A percentile compares a stretch with the other conserved stretches of the same genome.
These are phyloP conservation scores for Neopestalotiopsis clavispora DNA, from an alignment of 2,329 filamentous ascomycete genomes.

Conservation along the genomic window DNA sequence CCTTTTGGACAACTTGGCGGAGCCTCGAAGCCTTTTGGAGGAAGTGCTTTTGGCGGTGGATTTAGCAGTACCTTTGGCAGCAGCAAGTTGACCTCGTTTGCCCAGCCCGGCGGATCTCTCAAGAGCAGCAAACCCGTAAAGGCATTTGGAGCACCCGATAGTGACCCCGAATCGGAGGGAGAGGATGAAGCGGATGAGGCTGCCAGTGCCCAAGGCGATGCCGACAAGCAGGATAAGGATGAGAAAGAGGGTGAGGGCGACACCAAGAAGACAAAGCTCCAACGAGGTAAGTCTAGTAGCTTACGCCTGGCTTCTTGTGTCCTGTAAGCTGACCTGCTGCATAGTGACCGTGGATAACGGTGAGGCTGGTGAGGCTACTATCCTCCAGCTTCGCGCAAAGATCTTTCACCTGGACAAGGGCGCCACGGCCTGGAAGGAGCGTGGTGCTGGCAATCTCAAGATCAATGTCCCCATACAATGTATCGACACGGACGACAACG, in stretches of 20 bases:
- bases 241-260: slow-evolving; percentile 43
- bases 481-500: slow-evolving; percentile 55
- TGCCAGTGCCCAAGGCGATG: slow-evolving; percentile 48
- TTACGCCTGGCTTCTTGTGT: neutral
- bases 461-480: slow-evolving; percentile 73
- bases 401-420: slow-evolving; percentile 79
- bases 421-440: slow-evolving; percentile 80
- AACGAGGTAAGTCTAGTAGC: slow-evolving; percentile 64
- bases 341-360: slow-evolving; percentile 79
- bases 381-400: slow-evolving; percentile 79
- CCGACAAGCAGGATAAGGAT: slow-evolving; percentile 55
- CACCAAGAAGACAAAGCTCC: slow-evolving; percentile 68
- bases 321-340: neutral
- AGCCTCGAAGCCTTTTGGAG: slow-evolving; percentile 36
- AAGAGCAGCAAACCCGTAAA: slow-evolving; percentile 67
- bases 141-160: slow-evolving; percentile 79
- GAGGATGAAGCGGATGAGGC: slow-evolving; percentile 43
- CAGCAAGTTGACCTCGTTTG: slow-evolving; percentile 70
- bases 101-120: slow-evolving; percentile 60
- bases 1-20: slow-evolving; percentile 35
- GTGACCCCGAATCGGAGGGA: slow-evolving; percentile 61
- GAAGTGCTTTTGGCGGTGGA: slow-evolving; percentile 54
- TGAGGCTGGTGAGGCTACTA: slow-evolving; percentile 79
- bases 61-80: slow-evolving; percentile 46
- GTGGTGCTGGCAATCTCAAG: slow-evolving; percentile 82